These are phyloP conservation scores for Aspergillus udagawae DNA, from an alignment of 2,329 filamentous ascomycete genomes.

Conservation along the genomic window DNA sequence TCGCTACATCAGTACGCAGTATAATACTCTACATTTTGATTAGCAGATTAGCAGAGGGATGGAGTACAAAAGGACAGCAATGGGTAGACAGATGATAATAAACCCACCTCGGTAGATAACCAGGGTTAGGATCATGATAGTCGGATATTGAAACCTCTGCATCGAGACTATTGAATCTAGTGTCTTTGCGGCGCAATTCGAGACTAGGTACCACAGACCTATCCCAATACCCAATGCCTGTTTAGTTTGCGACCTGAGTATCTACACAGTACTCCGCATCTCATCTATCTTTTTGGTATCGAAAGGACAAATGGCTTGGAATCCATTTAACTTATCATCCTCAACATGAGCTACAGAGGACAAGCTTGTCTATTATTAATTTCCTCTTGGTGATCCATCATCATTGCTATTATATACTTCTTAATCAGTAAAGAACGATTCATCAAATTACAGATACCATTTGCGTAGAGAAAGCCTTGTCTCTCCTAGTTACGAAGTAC, in stretches of 20 bases:
- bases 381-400: not conserved
- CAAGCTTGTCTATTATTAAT: not conserved
- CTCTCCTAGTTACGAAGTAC: not conserved
- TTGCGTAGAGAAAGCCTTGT: not conserved
- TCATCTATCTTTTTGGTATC: not conserved
- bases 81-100: too few species aligned
- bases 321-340: too few species aligned
- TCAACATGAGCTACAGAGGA: not conserved
- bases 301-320: too few species aligned
- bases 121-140: not conserved
- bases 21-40: too few species aligned
- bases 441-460: not conserved
- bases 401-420: not conserved
- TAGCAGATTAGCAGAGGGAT: too few species aligned
- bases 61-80: too few species aligned
- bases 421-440: not conserved
- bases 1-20: too few species aligned
- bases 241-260: too few species aligned
- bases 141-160: not conserved
- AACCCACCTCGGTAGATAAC: not conserved
- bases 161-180: not conserved
- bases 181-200: not conserved
- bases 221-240: too few species aligned
- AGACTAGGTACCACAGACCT: too few species aligned
- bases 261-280: not conserved